phyloP scores from a whole-genome alignment of 1,139 yeast species.

The Pichia sp. region DNA sequence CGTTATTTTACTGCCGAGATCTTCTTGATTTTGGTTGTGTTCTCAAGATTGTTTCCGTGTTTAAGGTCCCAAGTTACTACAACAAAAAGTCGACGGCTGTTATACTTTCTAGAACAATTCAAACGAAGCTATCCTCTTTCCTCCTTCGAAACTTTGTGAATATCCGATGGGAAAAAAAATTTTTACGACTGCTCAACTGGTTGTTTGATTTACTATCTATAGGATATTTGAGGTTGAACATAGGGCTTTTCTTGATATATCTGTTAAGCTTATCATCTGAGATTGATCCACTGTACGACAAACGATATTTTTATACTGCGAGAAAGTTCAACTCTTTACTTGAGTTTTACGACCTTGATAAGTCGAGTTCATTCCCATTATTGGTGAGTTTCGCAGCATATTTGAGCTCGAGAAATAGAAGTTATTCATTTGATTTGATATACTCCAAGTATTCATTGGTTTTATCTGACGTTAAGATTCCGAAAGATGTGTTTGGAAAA shows the following conservation, averaged over 20 bases:
- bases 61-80: constrained; percentile 20
- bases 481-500: constrained; percentile 18
- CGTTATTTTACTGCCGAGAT: constrained; percentile 22
- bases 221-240: constrained; percentile 25
- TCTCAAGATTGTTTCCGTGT: constrained; percentile 21
- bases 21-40: constrained; percentile 22
- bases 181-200: constrained; percentile 22
- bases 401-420: constrained; percentile 12
- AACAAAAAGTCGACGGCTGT: constrained; percentile 15
- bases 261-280: constrained; percentile 17
- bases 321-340: constrained; percentile 24
- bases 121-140: constrained; percentile 18
- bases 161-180: constrained; percentile 21
- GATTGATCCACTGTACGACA: constrained; percentile 22
- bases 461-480: constrained; percentile 12
- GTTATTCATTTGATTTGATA: constrained; percentile 19
- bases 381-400: constrained; percentile 15
- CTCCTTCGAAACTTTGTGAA: constrained; percentile 21
- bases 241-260: constrained; percentile 21
- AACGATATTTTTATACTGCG: constrained; percentile 20
- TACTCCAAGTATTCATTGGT: constrained; percentile 16
- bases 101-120: constrained; percentile 17
- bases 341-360: constrained; percentile 23
- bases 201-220: constrained; percentile 26
- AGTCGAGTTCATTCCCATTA: constrained; percentile 17